These are phyloP conservation scores for Geotrichum aggregatum DNA, from an alignment of 1,139 yeast species.

Conservation along the genomic window DNA sequence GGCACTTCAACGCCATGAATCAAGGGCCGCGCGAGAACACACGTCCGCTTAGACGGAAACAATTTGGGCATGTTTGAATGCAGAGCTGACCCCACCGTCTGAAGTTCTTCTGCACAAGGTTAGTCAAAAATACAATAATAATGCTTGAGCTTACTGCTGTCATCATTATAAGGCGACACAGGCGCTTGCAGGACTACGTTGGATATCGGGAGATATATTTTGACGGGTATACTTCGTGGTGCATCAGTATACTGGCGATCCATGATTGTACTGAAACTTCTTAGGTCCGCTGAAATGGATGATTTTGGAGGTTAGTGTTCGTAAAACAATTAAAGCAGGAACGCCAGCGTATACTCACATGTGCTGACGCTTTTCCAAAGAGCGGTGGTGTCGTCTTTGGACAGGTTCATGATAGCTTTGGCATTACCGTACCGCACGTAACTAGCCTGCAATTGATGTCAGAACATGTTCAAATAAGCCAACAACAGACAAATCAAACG, in stretches of 20 bases:
- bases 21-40: slow-evolving; percentile 45
- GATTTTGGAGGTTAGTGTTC: neutral
- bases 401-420: slow-evolving; percentile 68
- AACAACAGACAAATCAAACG: neutral
- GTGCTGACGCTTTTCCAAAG: slow-evolving; percentile 53
- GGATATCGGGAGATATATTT: slow-evolving; percentile 52
- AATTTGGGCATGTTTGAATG: slow-evolving; percentile 45
- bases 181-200: slow-evolving; percentile 50
- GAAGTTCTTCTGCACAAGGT: slow-evolving; percentile 24
- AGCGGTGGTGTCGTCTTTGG: slow-evolving; percentile 53
- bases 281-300: neutral
- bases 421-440: slow-evolving; percentile 69
- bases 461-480: neutral
- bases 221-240: slow-evolving; percentile 52
- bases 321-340: neutral
- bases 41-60: slow-evolving; percentile 39
- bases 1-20: slow-evolving; percentile 64
- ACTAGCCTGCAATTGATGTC: slow-evolving; percentile 42
- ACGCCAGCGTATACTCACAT: slow-evolving; percentile 24
- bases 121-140: neutral
- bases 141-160: slow-evolving; percentile 23
- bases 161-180: slow-evolving; percentile 29
- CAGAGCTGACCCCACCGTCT: slow-evolving; percentile 46
- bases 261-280: neutral
- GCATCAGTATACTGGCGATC: slow-evolving; percentile 5